Conservation (phyloP, 805 yeast genomes). For the Schwanniomyces pseudopolymorphus region DNA sequence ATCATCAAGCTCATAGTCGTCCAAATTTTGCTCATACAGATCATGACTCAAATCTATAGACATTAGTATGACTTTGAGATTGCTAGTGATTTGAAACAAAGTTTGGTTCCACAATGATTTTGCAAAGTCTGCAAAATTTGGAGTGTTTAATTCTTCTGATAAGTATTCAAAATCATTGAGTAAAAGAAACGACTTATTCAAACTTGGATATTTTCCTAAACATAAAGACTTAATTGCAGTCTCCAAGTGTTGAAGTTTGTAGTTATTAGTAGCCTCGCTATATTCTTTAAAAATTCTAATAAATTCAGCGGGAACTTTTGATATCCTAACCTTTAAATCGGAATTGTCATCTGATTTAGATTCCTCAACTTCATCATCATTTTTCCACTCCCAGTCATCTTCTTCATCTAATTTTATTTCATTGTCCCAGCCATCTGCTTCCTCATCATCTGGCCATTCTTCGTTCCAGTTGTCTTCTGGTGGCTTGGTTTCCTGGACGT, state of each 20-base stretch:
- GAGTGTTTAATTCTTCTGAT: conserved; percentile 8
- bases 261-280: conserved; percentile 16
- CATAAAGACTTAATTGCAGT: conserved; percentile 32
- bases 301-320: conserved; percentile 22
- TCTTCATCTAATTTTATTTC: conserved; percentile 7
- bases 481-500: background rate
- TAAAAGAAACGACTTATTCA: conserved; percentile 31
- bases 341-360: background rate
- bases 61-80: conserved; percentile 14
- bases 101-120: conserved; percentile 20
- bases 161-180: conserved; percentile 35
- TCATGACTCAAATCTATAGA: conserved; percentile 14
- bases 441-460: conserved; percentile 13
- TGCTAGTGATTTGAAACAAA: conserved; percentile 15
- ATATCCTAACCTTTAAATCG: conserved; percentile 8
- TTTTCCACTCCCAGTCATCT: conserved; percentile 11
- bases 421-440: conserved; percentile 18
- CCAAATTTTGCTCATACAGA: conserved; percentile 10
- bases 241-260: conserved; percentile 17
- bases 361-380: conserved; percentile 2
- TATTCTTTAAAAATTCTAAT: conserved; percentile 22
- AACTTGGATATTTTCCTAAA: conserved; percentile 30
- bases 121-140: conserved; percentile 14
- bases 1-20: conserved; percentile 16
- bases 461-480: conserved; percentile 16